Evolutionary conservation across 352 stramenopile species (phyloP).

Genomic region (Phytophthora ramorum): DNA sequence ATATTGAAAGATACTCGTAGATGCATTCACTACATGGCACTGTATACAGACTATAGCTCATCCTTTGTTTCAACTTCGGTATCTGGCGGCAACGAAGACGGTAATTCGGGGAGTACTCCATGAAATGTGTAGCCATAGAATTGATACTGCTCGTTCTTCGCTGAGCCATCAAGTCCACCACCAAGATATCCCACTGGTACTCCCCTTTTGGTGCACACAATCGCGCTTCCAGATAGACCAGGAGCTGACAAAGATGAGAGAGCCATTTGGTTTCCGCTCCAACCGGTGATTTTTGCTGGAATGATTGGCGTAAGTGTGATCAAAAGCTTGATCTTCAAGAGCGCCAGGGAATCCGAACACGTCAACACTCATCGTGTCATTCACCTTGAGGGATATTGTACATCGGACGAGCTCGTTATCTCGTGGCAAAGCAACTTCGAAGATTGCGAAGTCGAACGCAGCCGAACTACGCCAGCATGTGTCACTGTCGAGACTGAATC

Average conservation of each 20-base stretch:
- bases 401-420: constrained; percentile 25
- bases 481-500: constrained; percentile 32
- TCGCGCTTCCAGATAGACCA: constrained; percentile 31
- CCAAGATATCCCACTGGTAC: constrained; percentile 45
- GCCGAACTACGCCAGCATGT: constrained; percentile 42
- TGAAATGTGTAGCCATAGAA: constrained; percentile 44
- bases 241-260: constrained; percentile 33
- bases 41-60: constrained; percentile 3
- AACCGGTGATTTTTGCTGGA: constrained; percentile 39
- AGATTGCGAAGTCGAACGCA: constrained; percentile 42
- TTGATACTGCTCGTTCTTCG: constrained; percentile 46
- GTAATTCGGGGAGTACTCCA: constrained; percentile 37
- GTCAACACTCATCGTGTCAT: constrained; percentile 19
- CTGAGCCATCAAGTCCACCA: constrained; percentile 39
- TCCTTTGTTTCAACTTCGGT: constrained; percentile 36
- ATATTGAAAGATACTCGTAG: too few relatives aligned
- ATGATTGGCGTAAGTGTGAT: constrained; percentile 38
- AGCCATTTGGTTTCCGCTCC: constrained; percentile 32
- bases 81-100: constrained; percentile 25
- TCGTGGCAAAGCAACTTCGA: constrained; percentile 36
- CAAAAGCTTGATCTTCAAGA: constrained; percentile 20
- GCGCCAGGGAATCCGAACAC: constrained; percentile 39
- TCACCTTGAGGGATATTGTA: constrained; percentile 16
- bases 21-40: too few relatives aligned
- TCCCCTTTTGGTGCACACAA: constrained; percentile 43